Conservation (phyloP, 2,329 filamentous ascomycete species). For the Cryphonectria radicalis region DNA sequence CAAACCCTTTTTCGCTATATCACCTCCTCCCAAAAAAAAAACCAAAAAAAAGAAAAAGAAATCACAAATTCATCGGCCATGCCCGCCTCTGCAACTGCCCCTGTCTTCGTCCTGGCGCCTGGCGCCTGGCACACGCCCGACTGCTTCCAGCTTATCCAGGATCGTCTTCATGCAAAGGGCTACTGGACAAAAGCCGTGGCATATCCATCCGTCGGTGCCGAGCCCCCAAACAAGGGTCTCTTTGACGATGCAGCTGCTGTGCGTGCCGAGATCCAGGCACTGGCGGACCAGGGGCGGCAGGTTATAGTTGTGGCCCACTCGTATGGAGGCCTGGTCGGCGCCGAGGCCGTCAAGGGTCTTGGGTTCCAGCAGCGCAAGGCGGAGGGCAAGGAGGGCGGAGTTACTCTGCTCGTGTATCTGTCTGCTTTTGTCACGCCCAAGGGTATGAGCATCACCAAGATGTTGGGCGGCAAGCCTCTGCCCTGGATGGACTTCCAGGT, state of each 20-base stretch:
- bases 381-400: slow-evolving; percentile 40
- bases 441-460: slow-evolving; percentile 31
- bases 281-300: slow-evolving; percentile 37
- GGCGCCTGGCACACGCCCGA: slow-evolving; percentile 42
- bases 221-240: slow-evolving; percentile 32
- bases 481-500: slow-evolving; percentile 35
- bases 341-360: slow-evolving; percentile 37
- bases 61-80: not conserved
- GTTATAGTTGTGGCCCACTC: slow-evolving; percentile 41
- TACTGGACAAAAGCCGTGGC: slow-evolving; percentile 37
- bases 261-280: slow-evolving; percentile 30
- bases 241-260: slow-evolving; percentile 38
- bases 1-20: not conserved
- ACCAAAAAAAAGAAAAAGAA: not conserved
- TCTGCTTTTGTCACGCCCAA: slow-evolving; percentile 34
- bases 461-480: slow-evolving; percentile 33
- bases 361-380: slow-evolving; percentile 38
- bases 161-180: slow-evolving; percentile 35
- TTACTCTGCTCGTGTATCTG: slow-evolving; percentile 39
- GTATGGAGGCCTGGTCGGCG: slow-evolving; percentile 39
- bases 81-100: slow-evolving; percentile 17
- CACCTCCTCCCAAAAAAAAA: not conserved
- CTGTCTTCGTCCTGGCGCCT: slow-evolving; percentile 40
- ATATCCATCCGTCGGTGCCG: slow-evolving; percentile 40
- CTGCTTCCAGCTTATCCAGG: slow-evolving; percentile 36